A percentile compares a stretch with the other conserved stretches of the same genome.
phyloP scores from a whole-genome alignment of 1,284 basidiomycete genomes.

The Pseudozyma sp. region DNA sequence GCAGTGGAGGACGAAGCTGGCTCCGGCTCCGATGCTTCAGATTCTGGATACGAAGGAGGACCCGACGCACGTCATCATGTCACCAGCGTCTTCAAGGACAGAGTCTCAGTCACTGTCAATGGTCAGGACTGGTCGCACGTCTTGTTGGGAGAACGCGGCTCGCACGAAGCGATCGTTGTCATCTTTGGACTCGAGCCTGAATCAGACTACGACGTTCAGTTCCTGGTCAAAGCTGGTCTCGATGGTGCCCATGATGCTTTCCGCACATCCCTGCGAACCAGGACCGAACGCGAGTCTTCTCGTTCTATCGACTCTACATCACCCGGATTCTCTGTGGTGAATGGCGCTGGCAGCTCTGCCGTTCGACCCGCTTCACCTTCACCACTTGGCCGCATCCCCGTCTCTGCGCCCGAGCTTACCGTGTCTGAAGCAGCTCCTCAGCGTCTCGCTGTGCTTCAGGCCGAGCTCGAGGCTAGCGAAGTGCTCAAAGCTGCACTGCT shows the following conservation, averaged over 20 bases:
- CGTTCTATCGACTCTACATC: slow-evolving; percentile 25
- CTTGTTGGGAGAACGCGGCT: slow-evolving; percentile 53
- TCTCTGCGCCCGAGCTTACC: slow-evolving; percentile 33
- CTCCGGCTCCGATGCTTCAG: slow-evolving; percentile 50
- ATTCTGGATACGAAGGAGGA: slow-evolving; percentile 41
- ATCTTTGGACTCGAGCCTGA: slow-evolving; percentile 60
- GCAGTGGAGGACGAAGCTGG: slow-evolving; percentile 52
- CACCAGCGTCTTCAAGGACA: slow-evolving; percentile 48
- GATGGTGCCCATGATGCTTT: slow-evolving; percentile 35
- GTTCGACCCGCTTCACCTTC: slow-evolving; percentile 44
- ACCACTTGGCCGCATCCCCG: slow-evolving; percentile 37
- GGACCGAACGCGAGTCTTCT: slow-evolving; percentile 37
- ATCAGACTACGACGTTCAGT: slow-evolving; percentile 54
- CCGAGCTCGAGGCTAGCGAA: slow-evolving; percentile 45
- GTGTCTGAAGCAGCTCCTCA: slow-evolving; percentile 21
- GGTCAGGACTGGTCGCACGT: slow-evolving; percentile 59
- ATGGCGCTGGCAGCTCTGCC: slow-evolving; percentile 4
- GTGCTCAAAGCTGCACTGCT: slow-evolving; percentile 36
- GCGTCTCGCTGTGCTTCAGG: slow-evolving; percentile 39
- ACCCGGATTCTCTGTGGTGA: neutral
- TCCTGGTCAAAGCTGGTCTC: slow-evolving; percentile 49
- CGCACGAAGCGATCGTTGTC: slow-evolving; percentile 62
- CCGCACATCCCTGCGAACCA: slow-evolving; percentile 31
- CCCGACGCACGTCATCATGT: slow-evolving; percentile 27
- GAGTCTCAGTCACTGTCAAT: slow-evolving; percentile 56